Conservation (phyloP, 106 monocot species). For the Platanthera zijinensis region DNA sequence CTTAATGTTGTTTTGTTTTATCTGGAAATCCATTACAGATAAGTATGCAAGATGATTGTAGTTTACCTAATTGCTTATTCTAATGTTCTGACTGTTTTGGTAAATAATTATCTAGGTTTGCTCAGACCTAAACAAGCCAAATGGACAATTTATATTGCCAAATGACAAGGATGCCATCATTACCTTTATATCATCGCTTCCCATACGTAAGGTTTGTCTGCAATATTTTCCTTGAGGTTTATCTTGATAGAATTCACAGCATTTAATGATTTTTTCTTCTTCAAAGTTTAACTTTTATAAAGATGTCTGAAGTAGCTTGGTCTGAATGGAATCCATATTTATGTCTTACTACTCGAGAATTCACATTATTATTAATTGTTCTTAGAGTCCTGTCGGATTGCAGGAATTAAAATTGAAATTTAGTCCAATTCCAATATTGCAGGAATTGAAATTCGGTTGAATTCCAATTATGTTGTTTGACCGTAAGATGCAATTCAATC, state of each 20-base stretch:
- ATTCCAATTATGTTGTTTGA: too few relatives aligned
- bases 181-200: slow-evolving; percentile 88
- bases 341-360: neutral
- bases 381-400: neutral
- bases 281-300: neutral
- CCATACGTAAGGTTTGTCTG: slow-evolving; percentile 81
- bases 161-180: slow-evolving; percentile 64
- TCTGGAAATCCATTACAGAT: neutral
- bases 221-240: slow-evolving; percentile 5
- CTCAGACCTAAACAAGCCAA: slow-evolving; percentile 98
- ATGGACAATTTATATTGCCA: slow-evolving; percentile 86
- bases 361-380: neutral
- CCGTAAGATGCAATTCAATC: too few relatives aligned
- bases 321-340: neutral
- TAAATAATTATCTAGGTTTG: slow-evolving; percentile 55
- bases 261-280: neutral
- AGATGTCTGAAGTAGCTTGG: neutral
- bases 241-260: slow-evolving; percentile 7
- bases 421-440: too few relatives aligned
- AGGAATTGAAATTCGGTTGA: too few relatives aligned
- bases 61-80: neutral
- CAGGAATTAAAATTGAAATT: too few relatives aligned
- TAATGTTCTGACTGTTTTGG: neutral
- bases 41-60: neutral
- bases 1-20: neutral